Base-by-base conservation (phyloP, 2,329 filamentous ascomycete genomes). In the Alternaria longipes region DNA sequence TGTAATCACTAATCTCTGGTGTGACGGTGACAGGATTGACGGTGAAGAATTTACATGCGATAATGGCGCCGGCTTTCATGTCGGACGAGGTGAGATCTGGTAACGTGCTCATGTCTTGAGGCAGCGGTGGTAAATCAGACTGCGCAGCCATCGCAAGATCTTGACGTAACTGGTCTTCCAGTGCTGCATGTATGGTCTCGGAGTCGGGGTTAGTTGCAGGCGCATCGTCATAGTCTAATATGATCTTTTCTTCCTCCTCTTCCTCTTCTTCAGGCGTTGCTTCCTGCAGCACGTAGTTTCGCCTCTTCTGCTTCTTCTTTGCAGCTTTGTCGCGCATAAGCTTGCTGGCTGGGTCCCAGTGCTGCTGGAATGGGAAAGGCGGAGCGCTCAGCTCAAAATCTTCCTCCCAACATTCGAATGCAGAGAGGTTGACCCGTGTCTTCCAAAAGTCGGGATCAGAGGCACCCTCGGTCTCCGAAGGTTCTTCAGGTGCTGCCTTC, bases 281-380 rank as follows among this genome's bases (percentile, higher is more conserved):
- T 57, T 56, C 69, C 28, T 41, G 67, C 55, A 52, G 59, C 58
- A 77, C 72, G 42, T 81, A 77, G 58, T 81, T 76, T 54, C 82
- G 75, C 66, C 83, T 81, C 40, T 78, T 80, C 68, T 85, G 85
- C 62, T 84, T 82, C 70, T 86, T 82, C 67, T 87, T 86, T 72
- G 85, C 88, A 14, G 83, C 81, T 74, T 89, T 89, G 83, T 87
- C 38, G 77, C 78, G 65, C 82, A 83, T 71, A 66, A 73, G 51
- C 72, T 86, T 84, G 70, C 94, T 91, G 62, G 93, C 90, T 4
- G 87, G 85, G 77, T 97, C 92, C 94, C 94, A 97, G 47, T 91
- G 87, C 77, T 97, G 93, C 16, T 91, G 84, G 76, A 97, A 97
- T 0, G 94, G 94, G 72, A 96, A 97, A 0, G 94, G 92, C 0